These are phyloP conservation scores for Nakaseomyces delphensis DNA, from an alignment of 1,139 yeast genomes.

Conservation along the genomic window DNA sequence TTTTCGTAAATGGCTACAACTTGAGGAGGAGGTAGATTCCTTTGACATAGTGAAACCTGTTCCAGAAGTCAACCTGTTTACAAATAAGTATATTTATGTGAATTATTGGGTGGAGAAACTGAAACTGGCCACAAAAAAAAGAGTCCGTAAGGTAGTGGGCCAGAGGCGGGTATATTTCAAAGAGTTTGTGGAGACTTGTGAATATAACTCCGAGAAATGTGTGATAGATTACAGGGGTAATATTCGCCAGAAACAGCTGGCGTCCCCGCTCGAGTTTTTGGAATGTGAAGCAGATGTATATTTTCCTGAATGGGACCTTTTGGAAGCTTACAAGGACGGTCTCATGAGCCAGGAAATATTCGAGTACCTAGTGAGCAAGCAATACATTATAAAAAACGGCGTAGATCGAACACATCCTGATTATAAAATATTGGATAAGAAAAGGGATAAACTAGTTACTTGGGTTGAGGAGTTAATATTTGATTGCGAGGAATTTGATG, in stretches of 20 bases:
- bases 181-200: neutral
- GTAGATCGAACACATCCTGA: neutral
- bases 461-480: neutral
- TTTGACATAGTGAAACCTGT: neutral
- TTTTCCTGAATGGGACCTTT: neutral
- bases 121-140: neutral
- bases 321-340: neutral
- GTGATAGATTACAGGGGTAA: neutral
- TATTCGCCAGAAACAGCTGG: neutral
- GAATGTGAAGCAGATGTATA: neutral
- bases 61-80: neutral
- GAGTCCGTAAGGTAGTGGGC: neutral
- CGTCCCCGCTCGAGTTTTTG: neutral
- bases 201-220: neutral
- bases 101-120: conserved; percentile 1
- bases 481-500: neutral
- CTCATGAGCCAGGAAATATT: neutral
- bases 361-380: neutral
- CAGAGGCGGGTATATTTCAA: neutral
- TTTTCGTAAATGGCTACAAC: neutral
- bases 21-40: neutral
- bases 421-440: neutral
- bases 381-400: neutral
- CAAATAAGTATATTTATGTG: neutral
- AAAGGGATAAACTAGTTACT: neutral